Base-by-base conservation (phyloP, 441 rosid species). In the Euphorbia schlechtendalii region DNA sequence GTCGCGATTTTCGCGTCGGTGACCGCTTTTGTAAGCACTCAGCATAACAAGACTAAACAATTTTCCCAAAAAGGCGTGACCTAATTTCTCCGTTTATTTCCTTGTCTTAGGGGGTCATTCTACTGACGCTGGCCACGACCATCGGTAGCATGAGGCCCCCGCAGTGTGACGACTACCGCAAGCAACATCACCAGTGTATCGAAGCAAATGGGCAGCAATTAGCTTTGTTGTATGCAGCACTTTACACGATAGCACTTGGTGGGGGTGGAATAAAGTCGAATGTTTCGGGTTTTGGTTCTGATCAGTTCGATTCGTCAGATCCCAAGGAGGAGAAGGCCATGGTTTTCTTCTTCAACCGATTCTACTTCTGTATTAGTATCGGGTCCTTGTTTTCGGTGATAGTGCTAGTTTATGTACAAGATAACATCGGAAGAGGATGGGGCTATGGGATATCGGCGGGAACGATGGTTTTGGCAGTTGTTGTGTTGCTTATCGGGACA, bases 211-310 rank as follows among this genome's bases (percentile, higher is more conserved):
- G 94, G 21, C 71, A 64, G 59, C 96, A 93, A 69, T 77, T 90
- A 34, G 79, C 83, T 13, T 65, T 93, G 75, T 88, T 88, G 49
- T 93, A 87, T 54, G 89, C 80, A 2, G 96, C 99, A 22, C 88
- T 90, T 21, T 90, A 86, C 69, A 82, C 86, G 24, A 81, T 78
- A 65, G 97, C 97, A 56, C 78, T 88, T 4, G 97, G 99, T 0
- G 90, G 86, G 0, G 97, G 97, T n/a, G 99, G 96, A 36, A 87
- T 93, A 65, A 90, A 93, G 74, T 88, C 99, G 11, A 88, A 87
- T 56, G 97, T 90, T 18, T 90, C 99, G 0, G 90, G 95, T 41
- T 88, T 90, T 53, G 97, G 97, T 18, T 85, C 96, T 0, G 97
- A 93, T 56, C 97, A 93, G 56, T 93, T 90, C 48, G 96, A 93